phyloP scores from a whole-genome alignment of 169 alveolate species.

The Perkinsus marinus region DNA sequence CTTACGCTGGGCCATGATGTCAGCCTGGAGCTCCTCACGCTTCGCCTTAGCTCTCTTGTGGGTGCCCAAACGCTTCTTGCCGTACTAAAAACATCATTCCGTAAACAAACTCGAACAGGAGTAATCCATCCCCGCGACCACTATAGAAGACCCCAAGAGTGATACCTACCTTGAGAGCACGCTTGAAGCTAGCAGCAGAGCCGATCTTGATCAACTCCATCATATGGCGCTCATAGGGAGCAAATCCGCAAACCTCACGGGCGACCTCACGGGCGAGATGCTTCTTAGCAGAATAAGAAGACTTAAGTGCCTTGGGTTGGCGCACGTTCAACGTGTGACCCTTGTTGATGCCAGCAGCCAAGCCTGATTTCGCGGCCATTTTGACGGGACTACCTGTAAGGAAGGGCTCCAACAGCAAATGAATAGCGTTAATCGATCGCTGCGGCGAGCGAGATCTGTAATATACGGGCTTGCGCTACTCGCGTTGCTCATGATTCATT shows the following conservation, averaged over 20 bases:
- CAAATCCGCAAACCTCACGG: slow-evolving; percentile 94
- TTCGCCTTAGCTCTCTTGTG: slow-evolving; percentile 94
- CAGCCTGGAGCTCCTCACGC: slow-evolving; percentile 76
- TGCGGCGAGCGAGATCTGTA: not conserved
- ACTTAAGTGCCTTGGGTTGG: not conserved
- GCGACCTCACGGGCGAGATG: slow-evolving; percentile 75
- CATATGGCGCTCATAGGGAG: slow-evolving; percentile 95
- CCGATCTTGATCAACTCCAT: slow-evolving; percentile 94
- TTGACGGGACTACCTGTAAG: not conserved
- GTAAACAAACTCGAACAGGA: no score
- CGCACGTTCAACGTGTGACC: not conserved
- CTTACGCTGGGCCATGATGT: slow-evolving; percentile 74
- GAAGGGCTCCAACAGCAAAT: not conserved
- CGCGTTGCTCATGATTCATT: not conserved
- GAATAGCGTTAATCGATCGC: not conserved
- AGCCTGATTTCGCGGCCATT: not conserved
- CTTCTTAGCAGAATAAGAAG: slow-evolving; percentile 48
- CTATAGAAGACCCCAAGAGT: no score
- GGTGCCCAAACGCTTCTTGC: slow-evolving; percentile 97
- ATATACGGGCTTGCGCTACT: not conserved
- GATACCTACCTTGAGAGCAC: slow-evolving; percentile 78
- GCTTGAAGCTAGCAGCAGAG: slow-evolving; percentile 87
- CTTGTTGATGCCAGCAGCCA: not conserved
- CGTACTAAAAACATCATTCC: slow-evolving; percentile 33
- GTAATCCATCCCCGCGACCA: no score